A percentile compares a stretch with the other conserved stretches of the same genome.
These are phyloP conservation scores for Zygosaccharomyces lentus DNA, from an alignment of 805 yeast genomes.

Conservation along the genomic window DNA sequence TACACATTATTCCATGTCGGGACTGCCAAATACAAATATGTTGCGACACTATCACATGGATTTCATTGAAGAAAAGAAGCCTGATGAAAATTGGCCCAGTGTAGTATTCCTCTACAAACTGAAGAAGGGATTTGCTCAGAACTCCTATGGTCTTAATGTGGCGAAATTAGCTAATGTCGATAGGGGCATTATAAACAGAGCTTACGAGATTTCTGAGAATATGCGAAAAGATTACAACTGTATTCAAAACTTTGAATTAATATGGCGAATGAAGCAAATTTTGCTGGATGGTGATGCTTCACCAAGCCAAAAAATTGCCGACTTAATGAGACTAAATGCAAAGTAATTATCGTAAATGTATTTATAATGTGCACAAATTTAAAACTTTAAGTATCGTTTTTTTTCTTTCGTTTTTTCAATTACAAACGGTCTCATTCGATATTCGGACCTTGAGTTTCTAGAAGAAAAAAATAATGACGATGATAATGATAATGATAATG, in stretches of 20 bases:
- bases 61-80: slow-evolving; percentile 41
- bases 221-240: slow-evolving; percentile 14
- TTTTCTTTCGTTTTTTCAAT: background rate
- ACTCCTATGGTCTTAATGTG: slow-evolving; percentile 81
- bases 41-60: slow-evolving; percentile 73
- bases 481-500: background rate
- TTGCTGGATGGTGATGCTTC: background rate
- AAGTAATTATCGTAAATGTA: background rate
- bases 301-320: slow-evolving; percentile 3
- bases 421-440: background rate
- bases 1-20: slow-evolving; percentile 75
- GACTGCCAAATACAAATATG: slow-evolving; percentile 42
- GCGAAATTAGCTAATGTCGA: slow-evolving; percentile 72
- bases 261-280: slow-evolving; percentile 10
- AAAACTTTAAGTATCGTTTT: background rate
- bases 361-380: background rate
- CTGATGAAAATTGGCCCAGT: slow-evolving; percentile 37
- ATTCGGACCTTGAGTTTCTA: background rate
- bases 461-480: background rate
- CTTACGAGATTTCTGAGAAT: slow-evolving; percentile 34
- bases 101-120: slow-evolving; percentile 52
- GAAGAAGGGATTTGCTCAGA: slow-evolving; percentile 47
- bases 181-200: slow-evolving; percentile 41
- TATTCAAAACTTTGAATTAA: slow-evolving; percentile 7
- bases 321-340: slow-evolving; percentile 7